Evolutionary conservation across 495 filamentous ascomycete genomes (phyloP), one percentile per base, ranked within the genome.

Genomic region (Collariella sp.): DNA sequence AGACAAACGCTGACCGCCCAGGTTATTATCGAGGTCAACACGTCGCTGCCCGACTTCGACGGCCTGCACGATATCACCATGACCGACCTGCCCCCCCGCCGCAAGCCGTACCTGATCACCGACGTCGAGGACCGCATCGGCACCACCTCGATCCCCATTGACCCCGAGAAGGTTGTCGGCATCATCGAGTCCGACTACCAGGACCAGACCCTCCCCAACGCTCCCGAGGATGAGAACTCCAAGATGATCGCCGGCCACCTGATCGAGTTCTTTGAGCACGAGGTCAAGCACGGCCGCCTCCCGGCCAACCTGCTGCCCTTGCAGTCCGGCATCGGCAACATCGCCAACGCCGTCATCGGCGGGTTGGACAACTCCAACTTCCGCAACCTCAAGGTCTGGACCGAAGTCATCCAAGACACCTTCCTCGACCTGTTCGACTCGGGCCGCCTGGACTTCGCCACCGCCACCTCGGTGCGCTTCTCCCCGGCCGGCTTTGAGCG

Each of bases 371-470:
- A 87, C 57, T 87, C 87, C 49, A 86, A 91, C 65, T 95, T 95
- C 79, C 78, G 79, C 46, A 85, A 94, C 73, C 80, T 95, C 40
- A 88, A 84, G 62, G 89, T 95, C 15, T 95, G 89, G 89, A 95
- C 89, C 46, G 89, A 95, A 67, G 89, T 95, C 34, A 82, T 95
- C 56, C 89, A 95, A 70, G 89, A 95, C 66, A 87, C 85, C 42
- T 95, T 95, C 85, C 78, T 95, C 12, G 89, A 95, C 65, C 84
- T 95, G 33, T 94, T 95, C 78, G 89, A 95, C 75, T 86, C 83
- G 60, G 89, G 88, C 39, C 82, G 87, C 63, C 80, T 95, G 33
- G 88, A 93, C 74, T 95, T 95, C 62, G 89, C 89, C 16, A 95
- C 89, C 0, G 88, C 89, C 19, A 95, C 89, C 16, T 90, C 86